Percentiles rank a stretch among this genome's conserved stretches.
Evolutionary conservation across 495 filamentous ascomycete species (phyloP).

Genomic region (Aspergillus coremiiformis): DNA sequence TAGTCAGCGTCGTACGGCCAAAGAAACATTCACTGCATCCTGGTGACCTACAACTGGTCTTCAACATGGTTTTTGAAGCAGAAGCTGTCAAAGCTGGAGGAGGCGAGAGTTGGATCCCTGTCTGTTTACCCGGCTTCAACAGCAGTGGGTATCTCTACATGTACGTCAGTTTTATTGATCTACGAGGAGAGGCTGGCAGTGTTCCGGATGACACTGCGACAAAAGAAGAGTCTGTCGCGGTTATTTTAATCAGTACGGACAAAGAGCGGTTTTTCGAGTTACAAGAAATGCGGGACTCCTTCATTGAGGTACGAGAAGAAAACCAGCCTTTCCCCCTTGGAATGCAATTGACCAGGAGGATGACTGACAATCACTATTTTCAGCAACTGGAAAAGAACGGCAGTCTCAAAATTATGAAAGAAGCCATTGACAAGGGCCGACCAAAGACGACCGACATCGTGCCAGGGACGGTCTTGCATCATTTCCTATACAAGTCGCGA

Average conservation of each 20-base stretch:
- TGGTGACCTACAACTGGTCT: constrained; percentile 89
- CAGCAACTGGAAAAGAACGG: constrained; percentile 67
- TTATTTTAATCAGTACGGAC: constrained; percentile 85
- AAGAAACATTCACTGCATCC: constrained; percentile 95
- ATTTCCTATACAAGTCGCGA: constrained; percentile 91
- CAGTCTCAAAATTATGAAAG: constrained; percentile 64
- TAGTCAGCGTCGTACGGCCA: constrained; percentile 89
- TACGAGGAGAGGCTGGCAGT: constrained; percentile 27
- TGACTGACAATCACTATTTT: neutral
- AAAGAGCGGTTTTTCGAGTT: constrained; percentile 91
- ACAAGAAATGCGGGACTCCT: constrained; percentile 71
- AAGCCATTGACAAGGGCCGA: constrained; percentile 63
- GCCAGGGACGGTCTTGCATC: constrained; percentile 68
- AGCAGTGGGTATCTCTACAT: constrained; percentile 96
- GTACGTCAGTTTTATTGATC: constrained; percentile 87
- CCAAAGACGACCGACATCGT: constrained; percentile 65
- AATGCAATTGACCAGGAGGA: neutral
- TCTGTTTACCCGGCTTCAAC: constrained; percentile 96
- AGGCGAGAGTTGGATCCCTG: constrained; percentile 94
- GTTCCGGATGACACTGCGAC: constrained; percentile 29
- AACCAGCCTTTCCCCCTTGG: too few species aligned
- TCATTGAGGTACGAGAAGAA: constrained; percentile 53
- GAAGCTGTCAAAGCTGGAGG: constrained; percentile 80
- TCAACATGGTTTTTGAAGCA: constrained; percentile 99
- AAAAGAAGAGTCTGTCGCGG: constrained; percentile 71